Conservation (phyloP, 768 basidiomycete genomes). For the Rhizopogon vinicolor region DNA sequence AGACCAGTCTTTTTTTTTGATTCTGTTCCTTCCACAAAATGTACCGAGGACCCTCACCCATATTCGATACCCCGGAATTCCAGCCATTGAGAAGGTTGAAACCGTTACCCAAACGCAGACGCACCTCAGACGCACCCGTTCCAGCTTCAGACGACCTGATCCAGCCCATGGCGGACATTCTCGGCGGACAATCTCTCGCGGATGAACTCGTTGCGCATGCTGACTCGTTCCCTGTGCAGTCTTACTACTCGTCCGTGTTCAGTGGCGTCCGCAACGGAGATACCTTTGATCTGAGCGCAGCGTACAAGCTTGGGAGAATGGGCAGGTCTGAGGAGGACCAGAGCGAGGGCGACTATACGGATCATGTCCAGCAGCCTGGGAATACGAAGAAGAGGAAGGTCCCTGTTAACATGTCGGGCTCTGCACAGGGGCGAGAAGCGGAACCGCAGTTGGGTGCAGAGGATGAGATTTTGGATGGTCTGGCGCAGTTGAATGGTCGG, state of each 20-base stretch:
- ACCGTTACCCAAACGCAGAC: constrained; percentile 73
- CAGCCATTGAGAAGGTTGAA: constrained; percentile 63
- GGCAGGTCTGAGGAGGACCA: constrained; percentile 46
- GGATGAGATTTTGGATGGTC: constrained; percentile 32
- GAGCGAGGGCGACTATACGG: constrained; percentile 57
- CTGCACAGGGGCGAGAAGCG: constrained; percentile 37
- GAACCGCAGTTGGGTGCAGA: constrained; percentile 38
- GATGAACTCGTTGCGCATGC: constrained; percentile 57
- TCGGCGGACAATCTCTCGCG: constrained; percentile 43
- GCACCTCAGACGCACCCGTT: constrained; percentile 37
- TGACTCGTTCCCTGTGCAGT: constrained; percentile 54
- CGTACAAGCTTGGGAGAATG: constrained; percentile 19
- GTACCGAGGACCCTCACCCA: constrained; percentile 53
- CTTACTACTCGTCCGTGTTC: constrained; percentile 58
- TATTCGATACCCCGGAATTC: constrained; percentile 64
- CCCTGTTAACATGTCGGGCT: constrained; percentile 52
- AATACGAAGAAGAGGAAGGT: constrained; percentile 91
- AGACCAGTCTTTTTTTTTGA: constrained; percentile 6
- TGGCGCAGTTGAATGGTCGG: constrained; percentile 20
- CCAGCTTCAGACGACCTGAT: constrained; percentile 23
- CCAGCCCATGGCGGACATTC: constrained; percentile 27
- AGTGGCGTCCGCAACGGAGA: constrained; percentile 22
- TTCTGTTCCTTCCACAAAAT: constrained; percentile 27
- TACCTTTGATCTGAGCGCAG: constrained; percentile 22
- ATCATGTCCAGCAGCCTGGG: constrained; percentile 70